Base-by-base conservation (phyloP, 1,139 yeast genomes). In the Wickerhamomyces sp. region DNA sequence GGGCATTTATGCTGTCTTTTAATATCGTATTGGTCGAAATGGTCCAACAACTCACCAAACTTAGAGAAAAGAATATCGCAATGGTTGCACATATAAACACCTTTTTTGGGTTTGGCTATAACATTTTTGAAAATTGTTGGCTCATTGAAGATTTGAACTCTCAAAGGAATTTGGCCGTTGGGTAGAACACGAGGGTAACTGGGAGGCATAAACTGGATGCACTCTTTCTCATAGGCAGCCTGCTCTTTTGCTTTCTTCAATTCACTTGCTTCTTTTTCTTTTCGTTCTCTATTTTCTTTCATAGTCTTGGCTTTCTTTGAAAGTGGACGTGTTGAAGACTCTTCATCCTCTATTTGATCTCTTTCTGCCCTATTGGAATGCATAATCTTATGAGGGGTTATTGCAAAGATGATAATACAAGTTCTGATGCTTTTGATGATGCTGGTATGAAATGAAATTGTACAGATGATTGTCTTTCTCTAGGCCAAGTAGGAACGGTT, bases 1-100 rank as follows among this genome's bases (percentile, higher is more conserved):
- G 72, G 69, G 51, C 83, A 77, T 28, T 60, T 60, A 50, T 51
- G 62, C 3, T 59, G 60, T 30, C 75, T 56, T 20, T 54, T 54
- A 20, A 68, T 53, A 19, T 61, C 51, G 42, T 46, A 58, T 29
- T 50, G 51, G 37, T 68, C 73, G 36, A 71, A 54, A 48, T 72
- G 77, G 32, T 52, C 49, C 12, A 68, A 58, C 33, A 68, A 59
- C 6, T 49, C 50, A 13, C 56, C 54, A 35, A 69, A 55, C n/a
- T 58, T 57, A 10, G 54, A 38, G 49, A 66, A 71, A n/a, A 52
- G 44, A 8, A 44, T 47, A 5, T 55, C 43, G 45, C 76, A 72
- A 46, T 72, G 76, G 14, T 64, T 55, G 49, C 77, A 72, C 44
- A 63, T 55, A 49, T 60, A 70, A 18, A 57, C 52, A 8, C 73